Evolutionary conservation across 2,329 filamentous ascomycete species (phyloP).

Genomic region (Zalaria sp.): DNA sequence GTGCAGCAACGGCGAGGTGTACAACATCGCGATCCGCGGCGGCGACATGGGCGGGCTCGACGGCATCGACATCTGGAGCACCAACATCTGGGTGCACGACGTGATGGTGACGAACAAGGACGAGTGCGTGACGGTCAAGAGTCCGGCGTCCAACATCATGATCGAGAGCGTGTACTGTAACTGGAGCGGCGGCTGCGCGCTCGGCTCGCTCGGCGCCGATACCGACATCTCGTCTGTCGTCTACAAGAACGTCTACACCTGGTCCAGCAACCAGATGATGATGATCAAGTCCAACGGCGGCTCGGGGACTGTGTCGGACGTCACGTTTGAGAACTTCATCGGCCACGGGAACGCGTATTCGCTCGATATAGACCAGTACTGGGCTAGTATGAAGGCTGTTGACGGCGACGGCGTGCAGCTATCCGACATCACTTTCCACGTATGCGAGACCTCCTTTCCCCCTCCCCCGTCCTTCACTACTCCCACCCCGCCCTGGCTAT

Average conservation of each 20-base stretch:
- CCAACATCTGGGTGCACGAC: slow-evolving; percentile 45
- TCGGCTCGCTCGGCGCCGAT: slow-evolving; percentile 39
- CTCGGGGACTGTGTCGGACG: slow-evolving; percentile 36
- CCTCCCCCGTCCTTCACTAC: no score
- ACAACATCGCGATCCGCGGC: slow-evolving; percentile 42
- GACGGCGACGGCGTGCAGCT: slow-evolving; percentile 38
- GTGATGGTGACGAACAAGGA: slow-evolving; percentile 49
- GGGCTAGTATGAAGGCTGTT: slow-evolving; percentile 28
- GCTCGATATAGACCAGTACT: slow-evolving; percentile 41
- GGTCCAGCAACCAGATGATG: slow-evolving; percentile 47
- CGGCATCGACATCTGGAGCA: slow-evolving; percentile 40
- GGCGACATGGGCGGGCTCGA: slow-evolving; percentile 39
- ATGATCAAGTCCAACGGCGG: slow-evolving; percentile 46
- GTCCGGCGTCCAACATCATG: slow-evolving; percentile 38
- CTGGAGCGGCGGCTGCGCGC: slow-evolving; percentile 43
- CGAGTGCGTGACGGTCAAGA: slow-evolving; percentile 45
- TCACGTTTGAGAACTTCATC: slow-evolving; percentile 43
- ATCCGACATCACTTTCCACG: slow-evolving; percentile 35
- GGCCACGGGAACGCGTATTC: slow-evolving; percentile 46
- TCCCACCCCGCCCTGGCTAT: no score
- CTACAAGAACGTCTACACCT: slow-evolving; percentile 45
- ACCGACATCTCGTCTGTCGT: slow-evolving; percentile 37
- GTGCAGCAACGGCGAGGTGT: slow-evolving; percentile 37
- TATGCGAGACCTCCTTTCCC: background rate
- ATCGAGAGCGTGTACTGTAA: slow-evolving; percentile 49